Base-by-base conservation (phyloP, 2,329 filamentous ascomycete species). In the Venturia nashicola region DNA sequence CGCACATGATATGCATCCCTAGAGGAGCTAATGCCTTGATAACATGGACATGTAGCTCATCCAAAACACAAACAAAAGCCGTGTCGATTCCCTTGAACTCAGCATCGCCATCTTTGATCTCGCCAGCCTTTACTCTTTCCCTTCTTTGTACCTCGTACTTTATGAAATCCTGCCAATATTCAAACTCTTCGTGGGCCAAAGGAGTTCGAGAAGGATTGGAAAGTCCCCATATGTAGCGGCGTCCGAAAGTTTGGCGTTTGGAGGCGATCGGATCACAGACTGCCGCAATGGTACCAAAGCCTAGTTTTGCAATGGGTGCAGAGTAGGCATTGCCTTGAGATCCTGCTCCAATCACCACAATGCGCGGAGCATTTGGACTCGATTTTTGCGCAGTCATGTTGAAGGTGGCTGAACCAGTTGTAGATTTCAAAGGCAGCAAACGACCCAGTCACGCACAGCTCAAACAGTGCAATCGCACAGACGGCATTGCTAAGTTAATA, bases 1-100 rank as follows among this genome's bases (percentile, higher is more conserved):
- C 94, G 73, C 91, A 95, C 80, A 97, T 89, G 67, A 97, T 85
- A 73, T 97, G 91, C 61, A 97, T 77, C 2, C 80, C 83, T 72
- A 78, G 76, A 14, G 83, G 83, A 1, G 89, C 87, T 62, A 96
- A 80, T 1, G 85, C 88, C 48, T 87, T 81, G 32, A 96, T 83
- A 59, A 93, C 90, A 64, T 91, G 87, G 61, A 86, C 86, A 74
- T 99, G 94, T 77, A 90, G 87, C 75, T 96, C 89, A 74, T 99
- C 94, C 12, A 93, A 80, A 2, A 95, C 91, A 73, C 86, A 89
- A 57, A 90, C 81, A 68, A 89, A 86, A 18, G 85, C 81, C 0
- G 82, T 81, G 70, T 84, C 80, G 1, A 83, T 72, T 0, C 76
- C 77, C 18, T 69, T 67, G 2, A 67, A 65, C 39, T 61, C 61